A percentile compares a stretch with the other conserved stretches of the same genome.
phyloP scores from a whole-genome alignment of 257 asterid species.

The Echites panduratus region DNA sequence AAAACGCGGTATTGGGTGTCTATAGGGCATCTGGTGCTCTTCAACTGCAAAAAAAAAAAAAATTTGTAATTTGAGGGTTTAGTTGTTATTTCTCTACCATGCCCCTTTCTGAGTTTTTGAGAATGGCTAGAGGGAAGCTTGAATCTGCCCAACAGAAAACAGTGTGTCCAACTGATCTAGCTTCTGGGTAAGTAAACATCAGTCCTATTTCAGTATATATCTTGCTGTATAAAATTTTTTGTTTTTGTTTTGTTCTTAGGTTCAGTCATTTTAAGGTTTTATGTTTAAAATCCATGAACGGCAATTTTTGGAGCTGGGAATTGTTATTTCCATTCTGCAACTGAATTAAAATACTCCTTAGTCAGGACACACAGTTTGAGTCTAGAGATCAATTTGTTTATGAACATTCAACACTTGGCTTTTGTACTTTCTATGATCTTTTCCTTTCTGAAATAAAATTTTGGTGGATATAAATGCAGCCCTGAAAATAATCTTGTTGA shows the following conservation, averaged over 20 bases:
- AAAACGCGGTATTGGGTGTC: background rate
- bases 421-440: background rate
- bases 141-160: constrained; percentile 43
- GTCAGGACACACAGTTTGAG: background rate
- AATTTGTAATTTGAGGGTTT: constrained; percentile 11
- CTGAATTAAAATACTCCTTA: background rate
- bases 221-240: background rate
- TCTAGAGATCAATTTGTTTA: background rate
- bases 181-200: constrained; percentile 39
- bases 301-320: background rate
- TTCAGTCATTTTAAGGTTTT: background rate
- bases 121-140: constrained; percentile 60
- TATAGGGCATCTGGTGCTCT: background rate
- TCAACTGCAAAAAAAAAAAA: constrained; percentile 13
- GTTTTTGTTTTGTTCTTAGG: background rate
- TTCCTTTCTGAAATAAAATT: constrained; percentile 3
- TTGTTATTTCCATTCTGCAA: background rate
- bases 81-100: constrained; percentile 31
- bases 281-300: constrained; percentile 6
- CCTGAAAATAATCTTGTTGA: constrained; percentile 51
- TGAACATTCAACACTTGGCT: background rate
- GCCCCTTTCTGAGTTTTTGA: constrained; percentile 84
- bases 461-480: constrained; percentile 38
- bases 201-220: background rate
- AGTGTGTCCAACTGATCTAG: constrained; percentile 21